Evolutionary conservation across 116 monocot genomes (phyloP), one percentile per base, ranked within the genome.

Genomic region (Posidonia oceanica): DNA sequence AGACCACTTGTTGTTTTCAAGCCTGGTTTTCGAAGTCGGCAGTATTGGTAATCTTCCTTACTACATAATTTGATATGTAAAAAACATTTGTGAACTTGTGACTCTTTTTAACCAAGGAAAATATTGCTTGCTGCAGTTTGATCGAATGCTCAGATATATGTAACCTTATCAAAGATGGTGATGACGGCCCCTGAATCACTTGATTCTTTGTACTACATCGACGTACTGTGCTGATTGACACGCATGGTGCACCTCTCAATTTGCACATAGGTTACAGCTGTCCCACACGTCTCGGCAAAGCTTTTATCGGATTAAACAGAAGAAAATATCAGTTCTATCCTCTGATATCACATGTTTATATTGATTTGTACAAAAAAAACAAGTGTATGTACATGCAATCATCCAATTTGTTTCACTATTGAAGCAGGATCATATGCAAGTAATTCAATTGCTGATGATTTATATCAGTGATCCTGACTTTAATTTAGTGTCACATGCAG

Each of bases 1-100:
- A 95, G 96, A 75, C 96, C 91, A 67, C 77, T 96, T 14, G 91
- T 96, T 44, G 91, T 96, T 39, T 96, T 96, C 83, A 96, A 96
- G 78, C 67, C 88, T 72, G 84, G 84, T 61, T 96, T 96, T 68
- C 74, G 89, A 68, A 96, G 81, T 72, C 86, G 96, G 10, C 83
- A 87, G 54, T 96, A 96, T 59, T 96, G 91, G 95, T 91, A 71
- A 72, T 65, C 21, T 22, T 39, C 39, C 48, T 48, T 48, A 4
- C 10, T 44, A n/a, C 52, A 23, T 63, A 21, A 7, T 17, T 48
- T 7, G 8, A 66, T 6, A 1, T 44, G 15, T 44, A 41, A 23
- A 36, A 11, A 20, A 4, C 41, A 42, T 18, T 0, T 40, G 40
- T 40, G 10, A n/a, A n/a, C 22, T 17, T 21, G 14, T 29, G 7